Evolutionary conservation across 2,329 filamentous ascomycete species (phyloP).

Genomic region (Thelonectria discophora): DNA sequence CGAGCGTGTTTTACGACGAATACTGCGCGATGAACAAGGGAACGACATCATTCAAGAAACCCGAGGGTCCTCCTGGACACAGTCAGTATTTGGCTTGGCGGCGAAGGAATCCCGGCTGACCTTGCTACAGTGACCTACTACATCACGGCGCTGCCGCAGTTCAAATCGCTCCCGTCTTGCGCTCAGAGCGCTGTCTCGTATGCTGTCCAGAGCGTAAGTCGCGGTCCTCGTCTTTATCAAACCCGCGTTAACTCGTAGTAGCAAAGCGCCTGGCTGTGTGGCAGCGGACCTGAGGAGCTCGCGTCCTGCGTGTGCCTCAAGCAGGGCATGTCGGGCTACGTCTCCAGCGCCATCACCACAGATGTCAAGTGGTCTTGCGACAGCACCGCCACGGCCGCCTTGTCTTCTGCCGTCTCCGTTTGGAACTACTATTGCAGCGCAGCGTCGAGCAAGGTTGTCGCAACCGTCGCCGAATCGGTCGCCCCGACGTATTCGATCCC

Average conservation of each 20-base stretch:
- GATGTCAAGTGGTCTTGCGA: slow-evolving; percentile 56
- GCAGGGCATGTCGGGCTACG: slow-evolving; percentile 53
- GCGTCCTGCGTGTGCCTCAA: slow-evolving; percentile 64
- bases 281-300: slow-evolving; percentile 56
- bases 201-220: slow-evolving; percentile 52
- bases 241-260: slow-evolving; percentile 11
- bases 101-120: slow-evolving; percentile 4
- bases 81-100: slow-evolving; percentile 48
- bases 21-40: slow-evolving; percentile 62
- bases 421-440: slow-evolving; percentile 61
- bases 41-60: slow-evolving; percentile 58
- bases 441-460: slow-evolving; percentile 52
- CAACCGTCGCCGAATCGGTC: slow-evolving; percentile 52
- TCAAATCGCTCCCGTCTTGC: slow-evolving; percentile 54
- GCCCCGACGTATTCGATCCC: slow-evolving; percentile 28
- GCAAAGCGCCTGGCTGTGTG: slow-evolving; percentile 53
- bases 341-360: slow-evolving; percentile 56
- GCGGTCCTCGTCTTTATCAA: neutral
- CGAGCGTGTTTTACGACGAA: slow-evolving; percentile 59
- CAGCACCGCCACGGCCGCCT: slow-evolving; percentile 53
- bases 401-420: slow-evolving; percentile 57
- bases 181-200: slow-evolving; percentile 55
- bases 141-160: slow-evolving; percentile 61
- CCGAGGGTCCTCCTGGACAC: slow-evolving; percentile 59
- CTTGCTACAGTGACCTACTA: slow-evolving; percentile 59